These are phyloP conservation scores for Isabelozyma rhagii DNA, from an alignment of 805 yeast genomes.

Conservation along the genomic window DNA sequence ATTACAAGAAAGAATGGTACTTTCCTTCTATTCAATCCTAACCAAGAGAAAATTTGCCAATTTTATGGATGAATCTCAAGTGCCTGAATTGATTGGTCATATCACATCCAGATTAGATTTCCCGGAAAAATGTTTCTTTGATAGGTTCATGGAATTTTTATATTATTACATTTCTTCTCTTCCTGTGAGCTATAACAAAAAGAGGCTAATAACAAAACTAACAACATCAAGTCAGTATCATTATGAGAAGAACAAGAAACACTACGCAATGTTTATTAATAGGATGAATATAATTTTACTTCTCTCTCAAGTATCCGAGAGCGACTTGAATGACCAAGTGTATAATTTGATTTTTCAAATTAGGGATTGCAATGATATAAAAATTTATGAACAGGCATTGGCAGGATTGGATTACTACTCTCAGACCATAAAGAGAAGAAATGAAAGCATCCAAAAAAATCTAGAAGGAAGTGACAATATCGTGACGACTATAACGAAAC, in stretches of 20 bases:
- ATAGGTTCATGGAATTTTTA: conserved; percentile 32
- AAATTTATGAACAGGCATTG: conserved; percentile 17
- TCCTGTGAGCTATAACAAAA: conserved; percentile 15
- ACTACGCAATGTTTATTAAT: conserved; percentile 32
- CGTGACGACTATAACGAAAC: too few species aligned
- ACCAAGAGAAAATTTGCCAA: conserved; percentile 33
- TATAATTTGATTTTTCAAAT: conserved; percentile 21
- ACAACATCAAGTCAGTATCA: conserved; percentile 35
- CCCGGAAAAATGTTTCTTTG: conserved; percentile 29
- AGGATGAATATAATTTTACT: conserved; percentile 34
- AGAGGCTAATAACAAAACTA: conserved; percentile 31
- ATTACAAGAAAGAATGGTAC: conserved; percentile 30
- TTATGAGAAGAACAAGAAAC: conserved; percentile 22
- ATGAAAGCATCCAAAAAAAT: not conserved
- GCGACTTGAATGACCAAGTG: conserved; percentile 29
- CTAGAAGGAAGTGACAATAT: too few species aligned
- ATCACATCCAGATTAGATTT: conserved; percentile 24
- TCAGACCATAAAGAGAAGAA: conserved; percentile 11
- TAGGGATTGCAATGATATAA: conserved; percentile 17
- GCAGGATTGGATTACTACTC: conserved; percentile 16
- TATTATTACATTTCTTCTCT: conserved; percentile 30
- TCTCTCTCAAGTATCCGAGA: conserved; percentile 30
- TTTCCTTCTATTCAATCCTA: conserved; percentile 24
- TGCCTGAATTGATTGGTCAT: conserved; percentile 18
- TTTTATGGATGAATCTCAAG: conserved; percentile 29